These are phyloP conservation scores for Aspergillus sp. DNA, from an alignment of 2,329 filamentous ascomycete species.

Conservation along the genomic window DNA sequence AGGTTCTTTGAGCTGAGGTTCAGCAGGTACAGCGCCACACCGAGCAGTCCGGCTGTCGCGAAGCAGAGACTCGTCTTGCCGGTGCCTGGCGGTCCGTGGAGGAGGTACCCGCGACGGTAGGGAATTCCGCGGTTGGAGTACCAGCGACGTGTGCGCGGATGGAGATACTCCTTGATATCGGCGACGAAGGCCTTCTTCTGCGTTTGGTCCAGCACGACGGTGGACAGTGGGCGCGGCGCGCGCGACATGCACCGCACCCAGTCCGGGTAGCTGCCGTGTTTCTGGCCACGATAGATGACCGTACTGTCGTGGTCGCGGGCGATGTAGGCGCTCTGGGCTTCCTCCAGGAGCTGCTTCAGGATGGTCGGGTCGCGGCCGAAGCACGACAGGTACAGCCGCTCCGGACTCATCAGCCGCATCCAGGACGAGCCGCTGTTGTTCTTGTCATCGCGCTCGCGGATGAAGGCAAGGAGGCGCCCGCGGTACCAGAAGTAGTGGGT, in stretches of 20 bases:
- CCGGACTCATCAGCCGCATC: slow-evolving; percentile 19
- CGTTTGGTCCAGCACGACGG: slow-evolving; percentile 51
- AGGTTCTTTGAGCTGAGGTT: slow-evolving; percentile 61
- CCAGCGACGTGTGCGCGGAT: slow-evolving; percentile 60
- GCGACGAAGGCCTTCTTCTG: slow-evolving; percentile 51
- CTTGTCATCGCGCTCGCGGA: slow-evolving; percentile 27
- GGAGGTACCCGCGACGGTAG: slow-evolving; percentile 78
- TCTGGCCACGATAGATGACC: slow-evolving; percentile 37
- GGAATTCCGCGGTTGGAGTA: slow-evolving; percentile 80
- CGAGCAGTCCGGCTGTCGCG: slow-evolving; percentile 67
- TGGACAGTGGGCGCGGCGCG: slow-evolving; percentile 51
- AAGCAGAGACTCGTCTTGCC: slow-evolving; percentile 73
- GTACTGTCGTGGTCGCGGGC: slow-evolving; percentile 35
- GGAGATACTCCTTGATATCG: slow-evolving; percentile 57
- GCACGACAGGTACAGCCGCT: slow-evolving; percentile 34
- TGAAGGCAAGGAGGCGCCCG: slow-evolving; percentile 49
- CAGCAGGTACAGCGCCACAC: slow-evolving; percentile 70
- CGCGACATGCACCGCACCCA: slow-evolving; percentile 42
- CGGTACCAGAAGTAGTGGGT: slow-evolving; percentile 68
- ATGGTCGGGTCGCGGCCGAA: slow-evolving; percentile 33
- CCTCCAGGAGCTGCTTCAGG: slow-evolving; percentile 32
- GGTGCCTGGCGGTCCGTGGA: slow-evolving; percentile 76
- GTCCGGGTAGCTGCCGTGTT: slow-evolving; percentile 16
- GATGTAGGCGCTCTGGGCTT: slow-evolving; percentile 36
- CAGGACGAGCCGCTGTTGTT: slow-evolving; percentile 8